These are phyloP conservation scores for Candida ascalaphidarum DNA, from an alignment of 805 yeast genomes.

Conservation along the genomic window DNA sequence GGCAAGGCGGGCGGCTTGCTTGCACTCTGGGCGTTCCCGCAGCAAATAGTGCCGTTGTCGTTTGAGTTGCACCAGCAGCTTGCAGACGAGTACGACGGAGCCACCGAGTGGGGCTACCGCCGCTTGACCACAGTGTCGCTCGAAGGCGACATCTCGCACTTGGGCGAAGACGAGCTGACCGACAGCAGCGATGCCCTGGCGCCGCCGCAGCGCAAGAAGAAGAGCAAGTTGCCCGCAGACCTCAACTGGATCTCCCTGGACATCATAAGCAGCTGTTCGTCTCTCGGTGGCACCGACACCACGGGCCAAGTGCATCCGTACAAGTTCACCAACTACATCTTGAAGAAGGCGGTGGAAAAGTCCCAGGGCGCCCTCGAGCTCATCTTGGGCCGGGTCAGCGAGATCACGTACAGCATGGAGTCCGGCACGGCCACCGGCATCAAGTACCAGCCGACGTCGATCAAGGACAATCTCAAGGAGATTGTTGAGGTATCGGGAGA, in stretches of 20 bases:
- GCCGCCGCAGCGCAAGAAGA: slow-evolving; percentile 19
- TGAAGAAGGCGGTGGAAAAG: slow-evolving; percentile 67
- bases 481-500: slow-evolving; percentile 52
- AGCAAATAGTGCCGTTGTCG: slow-evolving; percentile 82
- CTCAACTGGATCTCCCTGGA: slow-evolving; percentile 70
- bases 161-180: slow-evolving; percentile 13
- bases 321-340: slow-evolving; percentile 77
- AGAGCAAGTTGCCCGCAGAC: slow-evolving; percentile 42
- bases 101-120: slow-evolving; percentile 86
- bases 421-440: slow-evolving; percentile 68
- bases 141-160: slow-evolving; percentile 63
- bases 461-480: slow-evolving; percentile 11
- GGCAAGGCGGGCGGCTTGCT: slow-evolving; percentile 96
- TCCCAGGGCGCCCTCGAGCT: slow-evolving; percentile 72
- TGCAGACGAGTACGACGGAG: slow-evolving; percentile 76
- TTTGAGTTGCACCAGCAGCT: slow-evolving; percentile 80
- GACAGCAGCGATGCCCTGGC: slow-evolving; percentile 1
- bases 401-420: slow-evolving; percentile 52
- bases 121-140: slow-evolving; percentile 77
- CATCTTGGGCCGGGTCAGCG: slow-evolving; percentile 75
- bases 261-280: slow-evolving; percentile 64
- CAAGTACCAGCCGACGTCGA: slow-evolving; percentile 44
- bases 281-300: slow-evolving; percentile 74
- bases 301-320: slow-evolving; percentile 98
- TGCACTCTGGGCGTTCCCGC: slow-evolving; percentile 96